Percentiles rank a stretch among this genome's conserved stretches.
phyloP scores from a whole-genome alignment of 2,329 filamentous ascomycete species.

The Dactylella cylindrospora region DNA sequence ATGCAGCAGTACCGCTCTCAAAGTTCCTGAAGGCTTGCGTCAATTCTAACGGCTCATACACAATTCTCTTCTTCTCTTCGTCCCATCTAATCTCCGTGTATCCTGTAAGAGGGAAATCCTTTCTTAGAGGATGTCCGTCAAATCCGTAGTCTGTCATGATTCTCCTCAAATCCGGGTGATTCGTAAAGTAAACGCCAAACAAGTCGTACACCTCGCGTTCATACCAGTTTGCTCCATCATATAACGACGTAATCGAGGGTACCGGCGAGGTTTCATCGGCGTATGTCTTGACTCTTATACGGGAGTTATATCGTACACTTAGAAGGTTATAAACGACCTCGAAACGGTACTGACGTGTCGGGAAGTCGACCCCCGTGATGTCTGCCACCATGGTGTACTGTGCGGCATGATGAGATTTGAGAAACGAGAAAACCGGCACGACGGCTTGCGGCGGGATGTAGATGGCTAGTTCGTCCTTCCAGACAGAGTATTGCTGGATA shows the following conservation, averaged over 20 bases:
- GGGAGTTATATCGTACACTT: slow-evolving; percentile 91
- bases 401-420: slow-evolving; percentile 96
- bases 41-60: slow-evolving; percentile 94
- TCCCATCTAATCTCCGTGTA: slow-evolving; percentile 98
- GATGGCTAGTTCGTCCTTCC: slow-evolving; percentile 97
- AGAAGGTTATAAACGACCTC: slow-evolving; percentile 98
- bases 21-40: slow-evolving; percentile 99
- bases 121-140: slow-evolving; percentile 92
- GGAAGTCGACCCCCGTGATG: slow-evolving; percentile 93
- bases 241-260: slow-evolving; percentile 80
- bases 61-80: slow-evolving; percentile 99
- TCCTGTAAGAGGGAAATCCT: slow-evolving; percentile 96
- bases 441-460: slow-evolving; percentile 87
- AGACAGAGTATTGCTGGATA: slow-evolving; percentile 98
- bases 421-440: slow-evolving; percentile 86
- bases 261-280: slow-evolving; percentile 94
- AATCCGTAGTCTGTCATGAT: slow-evolving; percentile 99
- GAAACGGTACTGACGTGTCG: slow-evolving; percentile 91
- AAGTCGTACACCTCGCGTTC: slow-evolving; percentile 97
- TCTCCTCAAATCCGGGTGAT: slow-evolving; percentile 89
- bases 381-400: slow-evolving; percentile 93
- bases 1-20: slow-evolving; percentile 76
- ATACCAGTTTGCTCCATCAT: slow-evolving; percentile 97
- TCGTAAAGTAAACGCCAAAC: slow-evolving; percentile 94
- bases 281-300: slow-evolving; percentile 97